Conservation (phyloP, 75 land plant genomes). For the Picea glauca region DNA sequence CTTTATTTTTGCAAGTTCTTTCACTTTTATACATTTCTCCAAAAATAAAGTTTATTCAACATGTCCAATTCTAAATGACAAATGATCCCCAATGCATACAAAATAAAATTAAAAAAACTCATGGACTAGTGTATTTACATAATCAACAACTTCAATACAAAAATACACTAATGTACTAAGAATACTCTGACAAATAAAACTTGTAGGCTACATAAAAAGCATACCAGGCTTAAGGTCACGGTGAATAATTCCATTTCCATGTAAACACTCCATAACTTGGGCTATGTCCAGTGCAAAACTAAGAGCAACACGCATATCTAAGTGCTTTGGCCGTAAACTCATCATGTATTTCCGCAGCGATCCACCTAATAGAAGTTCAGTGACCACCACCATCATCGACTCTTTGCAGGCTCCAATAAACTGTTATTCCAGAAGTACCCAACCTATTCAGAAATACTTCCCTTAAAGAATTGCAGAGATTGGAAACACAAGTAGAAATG, state of each 20-base stretch:
- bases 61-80: not conserved
- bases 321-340: slow-evolving; percentile 14
- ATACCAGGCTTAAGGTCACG: slow-evolving; percentile 38
- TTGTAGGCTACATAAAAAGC: slow-evolving; percentile 1
- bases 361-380: slow-evolving; percentile 22
- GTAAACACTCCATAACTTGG: slow-evolving; percentile 32
- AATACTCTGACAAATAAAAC: not conserved
- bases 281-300: slow-evolving; percentile 30
- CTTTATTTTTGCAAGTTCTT: too few relatives aligned
- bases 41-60: too few relatives aligned
- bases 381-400: slow-evolving; percentile 27
- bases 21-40: too few relatives aligned
- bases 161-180: not conserved
- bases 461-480: not conserved
- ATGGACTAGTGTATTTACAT: not conserved
- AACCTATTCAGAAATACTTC: not conserved
- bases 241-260: slow-evolving; percentile 31
- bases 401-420: slow-evolving; percentile 36
- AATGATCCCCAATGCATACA: not conserved
- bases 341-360: slow-evolving; percentile 28
- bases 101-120: not conserved
- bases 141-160: not conserved
- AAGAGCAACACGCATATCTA: slow-evolving; percentile 21
- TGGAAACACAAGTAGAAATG: not conserved
- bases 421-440: slow-evolving; percentile 12